A percentile compares a stretch with the other conserved stretches of the same genome.
These are phyloP conservation scores for Spirogloea muscicola DNA, from an alignment of 139 green algal species.

Conservation along the genomic window DNA sequence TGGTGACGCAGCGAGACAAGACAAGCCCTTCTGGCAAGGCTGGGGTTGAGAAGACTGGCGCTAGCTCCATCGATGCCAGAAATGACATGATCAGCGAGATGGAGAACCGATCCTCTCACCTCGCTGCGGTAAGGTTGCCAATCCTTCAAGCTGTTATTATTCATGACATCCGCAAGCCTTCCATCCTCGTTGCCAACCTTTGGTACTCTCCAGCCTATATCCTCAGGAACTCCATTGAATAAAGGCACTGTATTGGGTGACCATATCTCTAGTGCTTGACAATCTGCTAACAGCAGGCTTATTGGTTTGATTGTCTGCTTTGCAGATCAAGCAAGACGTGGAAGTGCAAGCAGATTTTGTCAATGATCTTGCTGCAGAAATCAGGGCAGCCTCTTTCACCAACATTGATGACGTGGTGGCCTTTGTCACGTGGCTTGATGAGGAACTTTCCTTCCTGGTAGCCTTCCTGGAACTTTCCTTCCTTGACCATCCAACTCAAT, in stretches of 20 bases:
- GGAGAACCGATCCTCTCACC: conserved; percentile 42
- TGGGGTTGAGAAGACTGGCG: too few relatives aligned
- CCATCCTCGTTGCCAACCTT: too few relatives aligned
- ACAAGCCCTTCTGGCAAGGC: too few relatives aligned
- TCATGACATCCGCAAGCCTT: too few relatives aligned
- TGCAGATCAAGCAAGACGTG: conserved; percentile 48
- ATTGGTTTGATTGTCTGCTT: background rate
- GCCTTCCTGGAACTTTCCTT: conserved; percentile 29
- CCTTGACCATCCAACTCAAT: too few relatives aligned
- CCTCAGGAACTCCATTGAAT: too few relatives aligned
- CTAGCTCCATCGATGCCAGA: background rate
- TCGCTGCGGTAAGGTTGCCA: conserved; percentile 29
- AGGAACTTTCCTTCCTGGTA: conserved; percentile 47
- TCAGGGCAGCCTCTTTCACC: conserved; percentile 4
- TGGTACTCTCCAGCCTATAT: too few relatives aligned
- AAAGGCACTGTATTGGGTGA: too few relatives aligned
- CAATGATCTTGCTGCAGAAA: conserved; percentile 13
- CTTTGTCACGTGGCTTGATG: conserved; percentile 45
- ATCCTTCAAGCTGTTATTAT: too few relatives aligned
- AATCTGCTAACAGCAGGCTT: too few relatives aligned
- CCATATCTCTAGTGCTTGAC: too few relatives aligned
- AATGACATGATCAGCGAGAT: conserved; percentile 49
- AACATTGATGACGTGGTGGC: conserved; percentile 40
- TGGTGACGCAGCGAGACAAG: too few relatives aligned
- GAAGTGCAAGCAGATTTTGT: conserved; percentile 45